Evolutionary conservation across 2,329 filamentous ascomycete species (phyloP).

Genomic region (Phoma herbarum): DNA sequence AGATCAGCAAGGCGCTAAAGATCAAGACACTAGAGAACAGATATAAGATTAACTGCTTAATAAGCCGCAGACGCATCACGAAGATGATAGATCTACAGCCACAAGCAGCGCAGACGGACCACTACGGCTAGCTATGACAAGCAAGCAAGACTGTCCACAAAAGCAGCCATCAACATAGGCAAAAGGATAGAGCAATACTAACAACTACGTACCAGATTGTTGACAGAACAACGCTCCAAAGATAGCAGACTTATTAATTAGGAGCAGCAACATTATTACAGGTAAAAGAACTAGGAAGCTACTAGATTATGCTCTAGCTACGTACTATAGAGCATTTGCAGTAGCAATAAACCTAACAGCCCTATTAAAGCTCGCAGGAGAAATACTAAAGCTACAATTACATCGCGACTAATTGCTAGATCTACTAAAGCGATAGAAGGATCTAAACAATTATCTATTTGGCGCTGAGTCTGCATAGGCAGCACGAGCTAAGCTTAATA

Average conservation of each 20-base stretch:
- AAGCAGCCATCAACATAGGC: too few relatives aligned
- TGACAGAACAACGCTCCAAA: not conserved
- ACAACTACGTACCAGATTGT: not conserved
- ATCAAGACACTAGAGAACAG: too few relatives aligned
- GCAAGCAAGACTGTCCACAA: too few relatives aligned
- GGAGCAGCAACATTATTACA: not conserved
- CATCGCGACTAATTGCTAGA: too few relatives aligned
- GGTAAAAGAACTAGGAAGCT: not conserved
- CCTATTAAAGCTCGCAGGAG: too few relatives aligned
- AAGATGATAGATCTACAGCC: too few relatives aligned
- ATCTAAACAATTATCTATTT: not conserved
- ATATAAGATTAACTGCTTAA: too few relatives aligned
- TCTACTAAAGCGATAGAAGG: not conserved
- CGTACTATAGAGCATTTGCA: not conserved
- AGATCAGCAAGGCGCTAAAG: too few relatives aligned
- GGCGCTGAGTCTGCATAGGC: not conserved
- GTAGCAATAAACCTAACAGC: not conserved
- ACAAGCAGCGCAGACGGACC: too few relatives aligned
- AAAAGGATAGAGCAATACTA: not conserved
- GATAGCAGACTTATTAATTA: not conserved
- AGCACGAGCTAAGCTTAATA: not conserved
- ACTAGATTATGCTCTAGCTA: not conserved
- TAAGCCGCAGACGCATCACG: too few relatives aligned
- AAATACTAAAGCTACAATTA: not conserved
- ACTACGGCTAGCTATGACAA: too few relatives aligned